Evolutionary conservation across 352 stramenopile genomes (phyloP), one percentile per base, ranked within the genome.

Genomic region (Pythium vanterpoolii): DNA sequence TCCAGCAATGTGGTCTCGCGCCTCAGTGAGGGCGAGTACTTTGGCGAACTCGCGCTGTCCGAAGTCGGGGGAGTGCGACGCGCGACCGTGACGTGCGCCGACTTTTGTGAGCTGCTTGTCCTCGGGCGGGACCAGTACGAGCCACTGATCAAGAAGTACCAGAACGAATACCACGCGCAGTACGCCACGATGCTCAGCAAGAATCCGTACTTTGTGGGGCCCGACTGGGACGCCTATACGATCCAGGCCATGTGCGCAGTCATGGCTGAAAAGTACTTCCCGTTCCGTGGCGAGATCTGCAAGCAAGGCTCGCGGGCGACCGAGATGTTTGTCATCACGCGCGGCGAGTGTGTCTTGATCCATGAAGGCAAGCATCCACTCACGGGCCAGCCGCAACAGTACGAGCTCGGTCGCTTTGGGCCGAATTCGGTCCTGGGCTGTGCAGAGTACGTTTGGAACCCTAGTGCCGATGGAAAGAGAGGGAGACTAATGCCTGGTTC

Each of bases 181-280:
- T 93, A 93, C 62, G 84, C 79, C 21, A 82, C 87, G 30, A 74
- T 92, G 65, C 69, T 93, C 24, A 73, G 76, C 28, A 82, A 86
- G 64, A 93, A 93, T 36, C 57, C 76, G 1, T 90, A 90, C 49
- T 93, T 93, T 47, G 79, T 79, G 27, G 84, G 84, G 1, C 70
- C 78, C 9, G 84, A 89, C 24, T 93, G 84, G 84, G 81, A 93
- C 60, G 75, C 82, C 57, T 85, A 84, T 34, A 93, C 82, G 33
- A 89, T 93, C 44, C 78, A 91, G 60, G 80, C 77, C 28, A 92
- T 93, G 82, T 93, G 84, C 43, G 86, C 79, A 0, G 84, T 93
- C 33, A 93, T 93, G 84, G 79, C 74, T 1, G 84, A 93, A 48
- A 93, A 93, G 52, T 87, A 89, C 47, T 76, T 92, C 42, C 67